These are phyloP conservation scores for Citrullus colocynthis DNA, from an alignment of 306 rosid genomes.

Conservation along the genomic window DNA sequence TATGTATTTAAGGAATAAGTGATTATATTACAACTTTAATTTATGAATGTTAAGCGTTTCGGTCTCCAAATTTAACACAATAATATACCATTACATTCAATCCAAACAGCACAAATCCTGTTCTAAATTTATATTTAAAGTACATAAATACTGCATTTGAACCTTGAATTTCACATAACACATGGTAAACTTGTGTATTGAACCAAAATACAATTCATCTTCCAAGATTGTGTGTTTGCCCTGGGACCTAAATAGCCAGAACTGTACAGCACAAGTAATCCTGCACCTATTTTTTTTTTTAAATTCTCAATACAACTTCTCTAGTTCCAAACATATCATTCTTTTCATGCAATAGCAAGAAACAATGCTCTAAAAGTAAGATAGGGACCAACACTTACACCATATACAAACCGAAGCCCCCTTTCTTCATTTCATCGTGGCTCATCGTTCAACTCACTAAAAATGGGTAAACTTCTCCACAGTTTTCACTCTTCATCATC, in stretches of 20 bases:
- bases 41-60: too few species aligned
- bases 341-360: background rate
- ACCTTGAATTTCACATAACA: background rate
- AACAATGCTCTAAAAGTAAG: background rate
- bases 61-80: too few species aligned
- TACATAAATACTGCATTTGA: too few species aligned
- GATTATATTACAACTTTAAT: too few species aligned
- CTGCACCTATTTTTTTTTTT: background rate
- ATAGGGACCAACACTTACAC: background rate
- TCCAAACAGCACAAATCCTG: too few species aligned
- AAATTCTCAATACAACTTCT: background rate
- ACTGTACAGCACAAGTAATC: background rate
- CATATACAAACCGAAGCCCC: background rate
- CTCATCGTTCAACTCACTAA: background rate
- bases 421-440: background rate
- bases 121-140: too few species aligned
- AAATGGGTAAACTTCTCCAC: background rate
- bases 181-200: background rate
- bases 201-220: constrained; percentile 4
- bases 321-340: background rate
- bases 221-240: background rate
- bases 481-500: background rate
- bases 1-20: background rate
- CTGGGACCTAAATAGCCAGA: background rate
- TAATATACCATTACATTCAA: too few species aligned